Evolutionary conservation across 805 yeast species (phyloP), one percentile per base, ranked within the genome.

Genomic region (Nakazawaea laoshanensis): DNA sequence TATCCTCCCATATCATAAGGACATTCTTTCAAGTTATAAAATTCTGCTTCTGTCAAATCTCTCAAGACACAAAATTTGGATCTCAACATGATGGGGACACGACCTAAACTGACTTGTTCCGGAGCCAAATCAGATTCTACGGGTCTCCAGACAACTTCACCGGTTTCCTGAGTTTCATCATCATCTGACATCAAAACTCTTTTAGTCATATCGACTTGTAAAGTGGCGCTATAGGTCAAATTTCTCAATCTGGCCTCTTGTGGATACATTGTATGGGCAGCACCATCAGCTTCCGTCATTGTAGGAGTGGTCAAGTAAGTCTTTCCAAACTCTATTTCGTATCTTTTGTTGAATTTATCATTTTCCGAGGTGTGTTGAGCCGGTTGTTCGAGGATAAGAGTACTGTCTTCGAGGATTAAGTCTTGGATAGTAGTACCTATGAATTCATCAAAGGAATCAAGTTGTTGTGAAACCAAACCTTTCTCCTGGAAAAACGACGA

Each of bases 1-100:
- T 92, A 92, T 42, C 99, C 99, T 59, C 99, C 99, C 94, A 92
- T 94, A 69, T 92, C 99, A 60, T 85, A 92, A 20, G 98, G 98
- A 63, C 99, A 92, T 62, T 92, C 99, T 59, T 92, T 88, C 53
- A 92, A 73, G 48, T 87, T 94, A 61, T 88, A 92, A 50, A 88
- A 74, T 59, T 92, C 98, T 46, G 84, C 86, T 48, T 92, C 97
- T 7, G 85, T 77, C 45, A 92, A 70, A 40, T 84, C 95, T 51
- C 86, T 74, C 49, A 92, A 70, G 64, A 88, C 77, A 74, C 99
- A 92, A 53, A 86, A 92, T 65, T 86, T 89, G 36, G 97, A 89
- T 50, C 96, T 74, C 48, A 92, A 70, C 99, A 92, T 92, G 57
- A 92, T 87, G 32, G 99, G 99, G 40, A 92, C 95, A 57, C 86